Conservation (phyloP, 257 asterid species). For the Thymus mandschuricus region DNA sequence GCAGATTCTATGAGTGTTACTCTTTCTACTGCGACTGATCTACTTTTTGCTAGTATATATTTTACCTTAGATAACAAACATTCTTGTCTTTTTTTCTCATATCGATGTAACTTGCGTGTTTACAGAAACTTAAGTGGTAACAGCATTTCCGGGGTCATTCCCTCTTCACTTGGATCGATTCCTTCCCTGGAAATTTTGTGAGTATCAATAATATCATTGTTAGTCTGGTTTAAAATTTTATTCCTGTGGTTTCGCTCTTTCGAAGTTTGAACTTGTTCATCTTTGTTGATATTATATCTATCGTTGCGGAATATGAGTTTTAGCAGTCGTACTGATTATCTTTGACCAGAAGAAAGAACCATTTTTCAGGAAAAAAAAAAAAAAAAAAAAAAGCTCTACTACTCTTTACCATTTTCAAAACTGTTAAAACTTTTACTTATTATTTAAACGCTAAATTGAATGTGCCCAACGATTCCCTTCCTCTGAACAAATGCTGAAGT, state of each 20-base stretch:
- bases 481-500: conserved; percentile 31
- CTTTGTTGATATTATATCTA: conserved; percentile 11
- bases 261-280: background rate
- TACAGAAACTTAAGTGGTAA: conserved; percentile 93
- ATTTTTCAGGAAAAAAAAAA: background rate
- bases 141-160: conserved; percentile 79
- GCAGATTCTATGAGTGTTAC: background rate
- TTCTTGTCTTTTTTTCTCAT: conserved; percentile 8
- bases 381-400: background rate
- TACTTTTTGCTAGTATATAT: background rate
- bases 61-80: conserved; percentile 1
- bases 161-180: conserved; percentile 77
- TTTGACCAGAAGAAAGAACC: background rate
- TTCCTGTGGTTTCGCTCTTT: conserved; percentile 17
- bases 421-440: background rate
- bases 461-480: conserved; percentile 15
- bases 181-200: conserved; percentile 70
- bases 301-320: background rate
- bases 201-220: conserved; percentile 36
- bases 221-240: conserved; percentile 9
- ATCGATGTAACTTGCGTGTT: conserved; percentile 12
- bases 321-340: conserved; percentile 6
- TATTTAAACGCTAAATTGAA: conserved; percentile 7
- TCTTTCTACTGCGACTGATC: conserved; percentile 14
- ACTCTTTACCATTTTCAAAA: background rate